Evolutionary conservation across 192 early-diverging fungal species (phyloP).

Genomic region (Backusella luteola): DNA sequence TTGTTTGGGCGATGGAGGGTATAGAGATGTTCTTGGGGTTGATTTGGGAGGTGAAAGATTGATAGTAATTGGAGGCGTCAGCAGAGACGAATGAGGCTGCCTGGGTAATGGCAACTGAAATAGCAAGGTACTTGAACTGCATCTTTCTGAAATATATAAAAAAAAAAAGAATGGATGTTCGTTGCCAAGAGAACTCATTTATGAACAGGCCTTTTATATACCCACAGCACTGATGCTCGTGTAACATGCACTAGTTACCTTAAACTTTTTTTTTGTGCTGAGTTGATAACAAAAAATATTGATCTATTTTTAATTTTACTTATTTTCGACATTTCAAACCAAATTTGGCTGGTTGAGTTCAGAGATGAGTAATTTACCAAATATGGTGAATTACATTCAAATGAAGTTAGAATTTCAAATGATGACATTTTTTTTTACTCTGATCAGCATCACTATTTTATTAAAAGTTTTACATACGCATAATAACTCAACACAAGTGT

Average conservation of each 20-base stretch:
- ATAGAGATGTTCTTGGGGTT: conserved; percentile 26
- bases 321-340: not conserved
- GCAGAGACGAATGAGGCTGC: not conserved
- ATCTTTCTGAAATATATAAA: conserved; percentile 14
- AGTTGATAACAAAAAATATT: not conserved
- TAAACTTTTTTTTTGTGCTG: not conserved
- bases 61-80: not conserved
- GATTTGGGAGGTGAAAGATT: conserved; percentile 10
- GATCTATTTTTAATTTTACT: conserved; percentile 1
- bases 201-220: not conserved
- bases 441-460: no score
- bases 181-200: not conserved
- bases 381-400: not conserved
- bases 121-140: conserved; percentile 27
- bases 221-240: not conserved
- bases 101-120: conserved; percentile 19
- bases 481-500: no score
- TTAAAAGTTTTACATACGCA: no score
- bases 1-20: conserved; percentile 31
- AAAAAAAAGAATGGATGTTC: not conserved
- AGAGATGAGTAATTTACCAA: not conserved
- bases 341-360: not conserved
- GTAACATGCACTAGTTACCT: not conserved
- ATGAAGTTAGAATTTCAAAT: not conserved
- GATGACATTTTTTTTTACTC: not conserved